These are phyloP conservation scores for Hygrocybe punicea DNA, from an alignment of 768 basidiomycete genomes.

Conservation along the genomic window DNA sequence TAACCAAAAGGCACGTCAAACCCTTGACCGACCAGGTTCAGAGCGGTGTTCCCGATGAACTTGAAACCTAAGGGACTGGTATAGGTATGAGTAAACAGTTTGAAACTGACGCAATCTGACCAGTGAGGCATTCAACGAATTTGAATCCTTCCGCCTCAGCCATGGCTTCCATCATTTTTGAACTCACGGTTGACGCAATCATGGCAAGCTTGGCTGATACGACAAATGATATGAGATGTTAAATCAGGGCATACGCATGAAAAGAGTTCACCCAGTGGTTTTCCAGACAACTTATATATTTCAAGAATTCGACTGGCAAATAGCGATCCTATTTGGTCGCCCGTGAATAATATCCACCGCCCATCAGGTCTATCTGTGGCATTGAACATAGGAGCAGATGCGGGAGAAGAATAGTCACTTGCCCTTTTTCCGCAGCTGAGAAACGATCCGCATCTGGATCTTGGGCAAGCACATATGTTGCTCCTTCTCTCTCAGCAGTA, in stretches of 20 bases:
- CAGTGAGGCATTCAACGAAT: constrained; percentile 83
- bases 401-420: constrained; percentile 13
- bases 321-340: constrained; percentile 71
- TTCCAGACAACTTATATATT: constrained; percentile 41
- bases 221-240: not conserved
- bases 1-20: constrained; percentile 79
- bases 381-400: constrained; percentile 3
- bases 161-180: constrained; percentile 82
- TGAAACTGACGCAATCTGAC: constrained; percentile 31
- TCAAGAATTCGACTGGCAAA: constrained; percentile 46
- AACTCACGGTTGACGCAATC: constrained; percentile 88
- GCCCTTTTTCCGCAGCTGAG: constrained; percentile 70
- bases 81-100: constrained; percentile 14
- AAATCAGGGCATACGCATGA: not conserved
- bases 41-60: constrained; percentile 81
- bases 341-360: constrained; percentile 70
- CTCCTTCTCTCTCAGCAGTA: constrained; percentile 53
- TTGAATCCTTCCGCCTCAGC: constrained; percentile 74
- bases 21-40: constrained; percentile 60
- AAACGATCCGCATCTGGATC: constrained; percentile 89
- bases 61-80: constrained; percentile 64
- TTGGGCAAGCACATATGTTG: constrained; percentile 74
- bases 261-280: constrained; percentile 19
- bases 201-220: constrained; percentile 63
- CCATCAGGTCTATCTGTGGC: constrained; percentile 41